These are phyloP conservation scores for Rubroshorea leprosula DNA, from an alignment of 345 rosid species.

Conservation along the genomic window DNA sequence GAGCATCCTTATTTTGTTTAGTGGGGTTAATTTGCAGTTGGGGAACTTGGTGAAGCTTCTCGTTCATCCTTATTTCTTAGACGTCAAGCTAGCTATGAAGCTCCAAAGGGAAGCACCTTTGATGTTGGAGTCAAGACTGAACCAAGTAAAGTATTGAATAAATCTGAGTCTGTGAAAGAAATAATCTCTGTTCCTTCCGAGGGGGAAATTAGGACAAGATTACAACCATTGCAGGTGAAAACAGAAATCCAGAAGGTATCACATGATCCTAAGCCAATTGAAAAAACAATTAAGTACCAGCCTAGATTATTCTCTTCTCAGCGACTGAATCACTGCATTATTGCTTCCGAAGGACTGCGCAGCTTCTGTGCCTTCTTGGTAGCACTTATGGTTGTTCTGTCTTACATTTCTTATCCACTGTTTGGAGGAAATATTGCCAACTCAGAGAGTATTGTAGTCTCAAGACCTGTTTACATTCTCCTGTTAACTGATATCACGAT, in stretches of 20 bases:
- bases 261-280: not conserved
- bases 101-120: not conserved
- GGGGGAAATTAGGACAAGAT: not conserved
- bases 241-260: constrained; percentile 8
- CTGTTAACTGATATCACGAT: constrained; percentile 49
- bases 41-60: no score
- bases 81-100: not conserved
- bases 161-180: not conserved
- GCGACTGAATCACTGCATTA: constrained; percentile 44
- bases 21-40: not conserved
- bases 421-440: constrained; percentile 30
- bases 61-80: not conserved
- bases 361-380: constrained; percentile 50
- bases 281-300: constrained; percentile 18
- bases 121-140: constrained; percentile 5
- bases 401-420: constrained; percentile 33
- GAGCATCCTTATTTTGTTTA: not conserved
- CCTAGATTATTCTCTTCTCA: constrained; percentile 42
- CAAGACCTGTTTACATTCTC: constrained; percentile 61
- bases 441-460: constrained; percentile 33
- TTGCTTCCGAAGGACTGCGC: constrained; percentile 47
- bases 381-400: constrained; percentile 48
- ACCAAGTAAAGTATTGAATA: not conserved
- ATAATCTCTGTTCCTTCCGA: not conserved
- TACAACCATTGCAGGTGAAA: not conserved